Percentiles rank a stretch among this genome's conserved stretches.
Evolutionary conservation across 1,284 basidiomycete species (phyloP).

Genomic region (Volvariella volvacea): DNA sequence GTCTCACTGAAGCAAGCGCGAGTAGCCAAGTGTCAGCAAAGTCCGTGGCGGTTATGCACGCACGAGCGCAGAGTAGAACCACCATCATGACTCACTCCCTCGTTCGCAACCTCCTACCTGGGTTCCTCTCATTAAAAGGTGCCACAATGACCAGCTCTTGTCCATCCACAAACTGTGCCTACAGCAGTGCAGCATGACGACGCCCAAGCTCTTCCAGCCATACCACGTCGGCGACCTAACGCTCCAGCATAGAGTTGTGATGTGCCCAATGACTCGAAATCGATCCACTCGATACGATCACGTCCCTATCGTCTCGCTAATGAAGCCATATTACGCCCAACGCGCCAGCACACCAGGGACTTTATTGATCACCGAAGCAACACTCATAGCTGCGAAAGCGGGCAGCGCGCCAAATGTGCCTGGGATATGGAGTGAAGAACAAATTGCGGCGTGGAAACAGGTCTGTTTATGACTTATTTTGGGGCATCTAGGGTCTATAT

Average conservation of each 20-base stretch:
- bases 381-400: constrained; percentile 31
- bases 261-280: constrained; percentile 39
- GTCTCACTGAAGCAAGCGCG: too few species aligned
- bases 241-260: constrained; percentile 38
- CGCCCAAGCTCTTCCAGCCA: constrained; percentile 36
- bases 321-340: constrained; percentile 42
- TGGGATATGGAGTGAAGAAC: constrained; percentile 36
- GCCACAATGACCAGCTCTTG: too few species aligned
- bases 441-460: constrained; percentile 41
- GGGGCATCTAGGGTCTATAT: background rate
- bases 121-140: too few species aligned
- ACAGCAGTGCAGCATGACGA: too few species aligned
- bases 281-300: constrained; percentile 9
- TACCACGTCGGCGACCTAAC: constrained; percentile 32
- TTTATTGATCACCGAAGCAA: constrained; percentile 43
- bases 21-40: too few species aligned
- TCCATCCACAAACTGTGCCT: too few species aligned
- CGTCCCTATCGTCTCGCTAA: constrained; percentile 23
- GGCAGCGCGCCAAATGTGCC: constrained; percentile 32
- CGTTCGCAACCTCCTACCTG: too few species aligned
- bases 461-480: constrained; percentile 18
- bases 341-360: constrained; percentile 36
- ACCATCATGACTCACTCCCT: too few species aligned
- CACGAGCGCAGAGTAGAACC: too few species aligned
- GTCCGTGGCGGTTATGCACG: too few species aligned